Base-by-base conservation (phyloP, 2,329 filamentous ascomycete genomes). In the Microcyclospora tardicrescens region DNA sequence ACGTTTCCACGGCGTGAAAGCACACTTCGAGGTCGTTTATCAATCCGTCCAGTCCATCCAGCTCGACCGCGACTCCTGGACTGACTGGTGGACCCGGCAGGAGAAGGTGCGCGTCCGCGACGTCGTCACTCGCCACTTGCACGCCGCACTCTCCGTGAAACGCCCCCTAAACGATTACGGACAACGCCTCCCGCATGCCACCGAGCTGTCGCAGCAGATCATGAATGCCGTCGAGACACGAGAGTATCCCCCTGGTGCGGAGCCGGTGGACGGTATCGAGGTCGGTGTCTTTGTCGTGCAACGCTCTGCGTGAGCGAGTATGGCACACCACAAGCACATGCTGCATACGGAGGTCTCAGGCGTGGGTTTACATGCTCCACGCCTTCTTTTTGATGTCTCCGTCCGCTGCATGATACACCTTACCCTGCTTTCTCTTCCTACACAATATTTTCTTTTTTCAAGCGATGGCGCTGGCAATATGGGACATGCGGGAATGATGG, bases 51-150 rank as follows among this genome's bases (percentile, higher is more conserved):
- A 73, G 30, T 63, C 66, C 38, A 66, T 73, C 12, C 48, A 60
- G 1, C 58, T 78, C 2, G 65, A 69, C 37, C 63, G 72, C 19
- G 60, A 64, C 14, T 63, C 69, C 2, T 80, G 76, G 76, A 66
- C 68, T 9, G 70, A 77, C 40, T 79, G 75, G 75, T 79, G 72
- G 64, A 68, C 74, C 34, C 73, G 76, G 50, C 76, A 80, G 51
- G 76, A 79, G 52, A 74, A 74, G 48, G 62, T 68, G 10, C 65
- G 75, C 11, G 69, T 79, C 36, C 67, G 72, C 42, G 68, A 71
- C 24, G 61, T 69, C 5, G 57, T 68, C 36, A 62, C 56, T 12
- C 61, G 59, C 28, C 65, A 62, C 45, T 65, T 65, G 37, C 61
- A 63, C 28, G 63, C 64, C 40, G 60, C 62, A 14, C 59, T 63